phyloP scores from a whole-genome alignment of 2,329 filamentous ascomycete genomes.

The Ophiostoma sp. region DNA sequence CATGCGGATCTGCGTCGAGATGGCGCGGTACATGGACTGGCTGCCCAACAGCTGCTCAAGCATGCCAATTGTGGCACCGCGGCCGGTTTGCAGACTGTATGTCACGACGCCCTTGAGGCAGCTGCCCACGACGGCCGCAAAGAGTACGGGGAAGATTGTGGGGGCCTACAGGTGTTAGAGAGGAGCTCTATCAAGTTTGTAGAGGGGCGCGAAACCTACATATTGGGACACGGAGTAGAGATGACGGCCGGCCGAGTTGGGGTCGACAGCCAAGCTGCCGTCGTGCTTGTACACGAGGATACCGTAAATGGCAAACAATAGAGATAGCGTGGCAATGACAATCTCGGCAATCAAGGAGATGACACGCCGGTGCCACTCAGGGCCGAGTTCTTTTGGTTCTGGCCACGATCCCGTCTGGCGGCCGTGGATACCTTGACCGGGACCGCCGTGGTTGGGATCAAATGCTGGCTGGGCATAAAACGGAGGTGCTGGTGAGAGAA shows the following conservation, averaged over 20 bases:
- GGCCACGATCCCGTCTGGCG: neutral
- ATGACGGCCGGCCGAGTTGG: neutral
- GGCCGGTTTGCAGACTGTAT: slow-evolving; percentile 34
- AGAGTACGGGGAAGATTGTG: slow-evolving; percentile 37
- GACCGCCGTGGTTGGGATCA: neutral
- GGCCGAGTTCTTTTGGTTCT: neutral
- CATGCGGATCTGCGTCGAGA: slow-evolving; percentile 35
- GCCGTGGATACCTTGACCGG: neutral
- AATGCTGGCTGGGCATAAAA: neutral
- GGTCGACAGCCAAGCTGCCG: neutral
- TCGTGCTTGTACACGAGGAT: slow-evolving; percentile 17
- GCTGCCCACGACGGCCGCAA: slow-evolving; percentile 35
- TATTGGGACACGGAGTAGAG: slow-evolving; percentile 20
- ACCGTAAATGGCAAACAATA: slow-evolving; percentile 23
- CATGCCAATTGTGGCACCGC: slow-evolving; percentile 32
- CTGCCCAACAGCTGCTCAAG: slow-evolving; percentile 38
- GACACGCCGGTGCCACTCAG: neutral
- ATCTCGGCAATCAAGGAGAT: slow-evolving; percentile 4
- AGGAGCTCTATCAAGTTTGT: too few species aligned
- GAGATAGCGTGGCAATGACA: neutral
- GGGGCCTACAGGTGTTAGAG: slow-evolving; percentile 20
- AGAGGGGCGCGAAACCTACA: slow-evolving; percentile 33
- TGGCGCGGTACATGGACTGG: slow-evolving; percentile 35
- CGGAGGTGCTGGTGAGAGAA: neutral
- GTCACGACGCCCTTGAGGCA: slow-evolving; percentile 33